phyloP scores from a whole-genome alignment of 176 grass and related monocot species.

The Eleusine indica region DNA sequence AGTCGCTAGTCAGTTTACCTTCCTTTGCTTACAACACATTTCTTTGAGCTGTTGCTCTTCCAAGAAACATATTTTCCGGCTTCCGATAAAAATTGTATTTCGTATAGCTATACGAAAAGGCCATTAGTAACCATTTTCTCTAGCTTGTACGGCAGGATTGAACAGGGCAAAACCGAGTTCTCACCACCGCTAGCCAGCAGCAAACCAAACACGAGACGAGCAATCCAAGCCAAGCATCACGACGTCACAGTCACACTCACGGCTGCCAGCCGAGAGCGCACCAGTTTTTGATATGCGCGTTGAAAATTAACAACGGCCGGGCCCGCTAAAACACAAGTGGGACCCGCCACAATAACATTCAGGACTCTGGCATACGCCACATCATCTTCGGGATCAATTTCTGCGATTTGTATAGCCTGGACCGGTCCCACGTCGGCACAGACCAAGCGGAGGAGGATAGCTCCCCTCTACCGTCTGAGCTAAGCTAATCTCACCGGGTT shows the following conservation, averaged over 20 bases:
- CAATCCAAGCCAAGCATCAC: slow-evolving; percentile 2
- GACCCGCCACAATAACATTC: slow-evolving; percentile 24
- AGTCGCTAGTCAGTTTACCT: too few species aligned
- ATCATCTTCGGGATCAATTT: too few species aligned
- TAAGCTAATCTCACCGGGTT: neutral
- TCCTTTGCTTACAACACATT: too few species aligned
- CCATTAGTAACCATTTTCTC: neutral
- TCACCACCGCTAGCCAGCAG: neutral
- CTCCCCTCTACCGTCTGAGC: neutral
- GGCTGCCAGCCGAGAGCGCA: neutral
- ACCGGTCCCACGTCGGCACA: slow-evolving; percentile 47
- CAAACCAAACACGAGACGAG: neutral
- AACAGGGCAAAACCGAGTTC: neutral
- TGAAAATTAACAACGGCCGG: slow-evolving; percentile 12
- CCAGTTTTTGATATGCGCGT: neutral
- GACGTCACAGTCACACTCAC: too few species aligned
- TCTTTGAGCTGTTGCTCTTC: neutral
- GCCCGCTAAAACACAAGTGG: neutral
- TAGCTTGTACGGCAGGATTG: slow-evolving; percentile 37
- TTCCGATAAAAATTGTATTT: neutral
- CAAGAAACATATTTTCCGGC: neutral
- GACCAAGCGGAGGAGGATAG: slow-evolving; percentile 45
- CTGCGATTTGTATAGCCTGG: neutral
- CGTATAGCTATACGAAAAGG: neutral
- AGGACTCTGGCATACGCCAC: too few species aligned